A percentile compares a stretch with the other conserved stretches of the same genome.
Evolutionary conservation across 1,139 yeast genomes (phyloP).

Genomic region (Protomyces gravidus): DNA sequence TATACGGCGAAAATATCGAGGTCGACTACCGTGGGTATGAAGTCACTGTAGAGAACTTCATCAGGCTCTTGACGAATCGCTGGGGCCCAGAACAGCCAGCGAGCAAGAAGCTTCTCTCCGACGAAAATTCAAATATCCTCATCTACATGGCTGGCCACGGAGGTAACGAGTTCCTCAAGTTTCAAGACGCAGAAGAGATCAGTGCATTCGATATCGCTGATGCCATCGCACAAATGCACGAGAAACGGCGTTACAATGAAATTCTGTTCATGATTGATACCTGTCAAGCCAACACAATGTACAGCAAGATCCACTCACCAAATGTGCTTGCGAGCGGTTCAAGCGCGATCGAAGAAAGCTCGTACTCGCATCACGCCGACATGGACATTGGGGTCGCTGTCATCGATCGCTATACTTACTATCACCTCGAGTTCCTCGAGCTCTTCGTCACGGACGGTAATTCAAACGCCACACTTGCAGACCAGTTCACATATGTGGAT

Average conservation of each 20-base stretch:
- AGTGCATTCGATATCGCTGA: slow-evolving; percentile 94
- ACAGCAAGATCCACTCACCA: slow-evolving; percentile 85
- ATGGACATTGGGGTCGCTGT: slow-evolving; percentile 96
- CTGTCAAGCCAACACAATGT: slow-evolving; percentile 98
- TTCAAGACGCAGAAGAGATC: slow-evolving; percentile 97
- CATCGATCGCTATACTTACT: slow-evolving; percentile 91
- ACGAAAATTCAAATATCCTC: slow-evolving; percentile 88
- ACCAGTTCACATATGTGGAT: slow-evolving; percentile 77
- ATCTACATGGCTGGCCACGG: slow-evolving; percentile 98
- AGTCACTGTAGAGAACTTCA: slow-evolving; percentile 93
- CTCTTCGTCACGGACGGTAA: slow-evolving; percentile 43
- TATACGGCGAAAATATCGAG: slow-evolving; percentile 90
- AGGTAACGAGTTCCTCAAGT: slow-evolving; percentile 92
- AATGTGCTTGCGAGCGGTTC: slow-evolving; percentile 91
- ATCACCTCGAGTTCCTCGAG: slow-evolving; percentile 83
- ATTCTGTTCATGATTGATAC: slow-evolving; percentile 97
- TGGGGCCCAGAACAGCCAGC: slow-evolving; percentile 95
- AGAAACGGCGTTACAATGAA: slow-evolving; percentile 83
- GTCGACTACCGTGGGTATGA: slow-evolving; percentile 97
- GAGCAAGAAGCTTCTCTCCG: slow-evolving; percentile 82
- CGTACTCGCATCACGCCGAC: slow-evolving; percentile 94
- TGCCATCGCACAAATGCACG: slow-evolving; percentile 96
- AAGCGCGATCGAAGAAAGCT: slow-evolving; percentile 79
- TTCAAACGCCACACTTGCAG: slow-evolving; percentile 63
- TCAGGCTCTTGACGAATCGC: slow-evolving; percentile 76